Base-by-base conservation (phyloP, 1,284 basidiomycete genomes). In the Leccinum solheimii region DNA sequence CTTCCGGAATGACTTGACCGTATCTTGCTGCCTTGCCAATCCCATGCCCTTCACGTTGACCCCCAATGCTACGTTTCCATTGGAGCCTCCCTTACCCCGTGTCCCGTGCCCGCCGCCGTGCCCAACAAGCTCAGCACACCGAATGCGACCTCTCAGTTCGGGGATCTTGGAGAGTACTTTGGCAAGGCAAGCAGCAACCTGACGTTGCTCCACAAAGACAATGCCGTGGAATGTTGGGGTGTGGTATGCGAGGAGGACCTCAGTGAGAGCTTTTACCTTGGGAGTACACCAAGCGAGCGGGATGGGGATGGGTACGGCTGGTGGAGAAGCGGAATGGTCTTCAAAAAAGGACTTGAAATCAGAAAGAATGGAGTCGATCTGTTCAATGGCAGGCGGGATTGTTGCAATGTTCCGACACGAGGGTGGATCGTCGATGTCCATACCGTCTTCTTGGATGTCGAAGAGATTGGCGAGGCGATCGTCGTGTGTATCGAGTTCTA, bases 141-240 rank as follows among this genome's bases (percentile, higher is more conserved):
- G 79, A 57, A 94, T 79, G 68, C 83, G 80, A 4, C 79, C 81
- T 63, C 78, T 76, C 11, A 92, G 72, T 43, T 81, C 79, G 0
- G 85, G 80, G 5, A 91, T 80, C 38, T 79, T 80, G 1, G 82
- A 79, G 4, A 95, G 76, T 23, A 93, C 74, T 68, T 79, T 83
- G 2, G 89, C 81, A 7, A 95, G 79, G 53, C 85, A 84, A n/a
- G 82, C 77, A 3, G 91, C 93, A 19, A 90, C 81, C 67, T 92
- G 90, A 7, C 92, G 81, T 70, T 92, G 91, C 65, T 93, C 86
- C 9, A 92, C 91, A 70, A 95, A 95, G 30, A 95, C 80, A 63
- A 95, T 94, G 10, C 85, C 86, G 68, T 92, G 91, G 68, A 94
- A 92, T 5, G 79, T 76, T 1, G 79, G 69, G 30, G 80, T 79